phyloP scores from a whole-genome alignment of 768 basidiomycete genomes.

The Imleria badia region DNA sequence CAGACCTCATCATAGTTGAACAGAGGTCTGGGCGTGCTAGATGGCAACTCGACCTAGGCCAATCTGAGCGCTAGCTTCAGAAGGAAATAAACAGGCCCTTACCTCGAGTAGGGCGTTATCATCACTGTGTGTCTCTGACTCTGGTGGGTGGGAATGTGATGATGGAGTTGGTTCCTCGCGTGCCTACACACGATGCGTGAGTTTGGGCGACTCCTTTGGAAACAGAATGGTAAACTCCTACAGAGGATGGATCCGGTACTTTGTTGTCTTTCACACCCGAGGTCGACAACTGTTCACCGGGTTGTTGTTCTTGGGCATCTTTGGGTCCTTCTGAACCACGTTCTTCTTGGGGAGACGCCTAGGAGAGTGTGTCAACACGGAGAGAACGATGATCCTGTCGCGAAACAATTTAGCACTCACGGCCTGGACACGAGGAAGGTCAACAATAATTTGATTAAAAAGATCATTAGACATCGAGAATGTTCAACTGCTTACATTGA shows the following conservation, averaged over 20 bases:
- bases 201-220: neutral
- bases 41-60: neutral
- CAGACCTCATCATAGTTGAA: slow-evolving; percentile 3
- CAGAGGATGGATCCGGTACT: neutral
- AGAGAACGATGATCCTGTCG: too few species aligned
- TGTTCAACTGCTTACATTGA: neutral
- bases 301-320: neutral
- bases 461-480: too few species aligned
- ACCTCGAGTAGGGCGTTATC: neutral
- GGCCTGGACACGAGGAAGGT: too few species aligned
- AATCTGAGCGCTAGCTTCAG: neutral
- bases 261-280: neutral
- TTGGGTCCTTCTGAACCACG: neutral
- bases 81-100: neutral
- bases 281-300: neutral
- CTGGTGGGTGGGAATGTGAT: neutral
- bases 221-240: neutral
- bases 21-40: neutral
- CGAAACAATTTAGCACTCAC: too few species aligned
- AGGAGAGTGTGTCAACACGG: too few species aligned
- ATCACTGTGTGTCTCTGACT: neutral
- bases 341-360: neutral
- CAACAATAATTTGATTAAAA: too few species aligned
- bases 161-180: neutral
- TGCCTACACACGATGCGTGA: neutral